A percentile compares a stretch with the other conserved stretches of the same genome.
phyloP scores from a whole-genome alignment of 805 yeast species.

The Grigorovia yakushimaensis region DNA sequence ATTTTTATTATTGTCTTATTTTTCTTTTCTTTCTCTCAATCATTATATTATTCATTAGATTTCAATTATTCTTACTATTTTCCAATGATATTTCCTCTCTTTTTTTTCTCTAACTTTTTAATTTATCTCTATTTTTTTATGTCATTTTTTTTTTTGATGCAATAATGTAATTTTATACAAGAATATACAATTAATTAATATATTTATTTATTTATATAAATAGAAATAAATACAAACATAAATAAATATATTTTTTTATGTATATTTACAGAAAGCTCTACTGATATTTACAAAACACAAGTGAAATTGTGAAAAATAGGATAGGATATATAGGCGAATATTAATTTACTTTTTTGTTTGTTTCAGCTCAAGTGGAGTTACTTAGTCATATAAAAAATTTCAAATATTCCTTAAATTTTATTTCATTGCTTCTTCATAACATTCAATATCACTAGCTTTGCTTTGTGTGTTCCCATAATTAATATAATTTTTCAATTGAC shows the following conservation, averaged over 20 bases:
- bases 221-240: background rate
- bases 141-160: background rate
- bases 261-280: no score
- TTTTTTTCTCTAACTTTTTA: no score
- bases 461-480: constrained; percentile 52
- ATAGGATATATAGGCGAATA: no score
- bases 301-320: no score
- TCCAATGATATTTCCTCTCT: no score
- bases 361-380: no score
- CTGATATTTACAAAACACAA: no score
- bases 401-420: background rate
- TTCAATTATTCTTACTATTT: no score
- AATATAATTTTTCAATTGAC: constrained; percentile 65
- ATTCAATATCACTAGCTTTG: constrained; percentile 20
- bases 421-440: constrained; percentile 22
- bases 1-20: no score
- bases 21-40: background rate
- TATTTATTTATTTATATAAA: background rate
- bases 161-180: background rate
- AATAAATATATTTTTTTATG: background rate
- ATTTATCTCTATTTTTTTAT: background rate
- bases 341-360: no score
- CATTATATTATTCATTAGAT: background rate
- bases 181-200: background rate
- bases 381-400: background rate